Evolutionary conservation across 352 stramenopile species (phyloP), one percentile per base, ranked within the genome.

Genomic region (Phytophthora tentaculata): DNA sequence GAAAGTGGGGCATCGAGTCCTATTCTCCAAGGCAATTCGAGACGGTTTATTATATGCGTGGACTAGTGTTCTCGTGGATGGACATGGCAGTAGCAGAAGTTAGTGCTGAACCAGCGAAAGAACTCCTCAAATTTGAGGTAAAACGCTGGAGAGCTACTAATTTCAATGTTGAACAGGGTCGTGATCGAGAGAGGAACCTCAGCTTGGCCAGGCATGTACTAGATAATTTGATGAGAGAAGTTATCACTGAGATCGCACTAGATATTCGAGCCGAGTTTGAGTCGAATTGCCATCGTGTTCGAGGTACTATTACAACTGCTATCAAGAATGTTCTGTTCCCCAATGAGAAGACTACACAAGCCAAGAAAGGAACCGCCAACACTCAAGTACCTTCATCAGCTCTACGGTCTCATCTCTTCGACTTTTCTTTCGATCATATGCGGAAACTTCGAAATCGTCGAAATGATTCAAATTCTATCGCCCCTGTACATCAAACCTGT

Each of bases 21-120:
- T 90, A 86, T 41, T 54, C 64, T 10, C 61, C 66, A 1, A 48
- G 53, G 3, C 75, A 84, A 62, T 76, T 64, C 26, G 59, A 54
- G 6, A 26, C 62, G 10, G 71, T 84, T 26, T 84, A 81, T 29
- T 86, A 74, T 12, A n/a, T 84, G 0, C 78, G 76, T 12, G 51
- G 56, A 5, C 49, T 90, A 10, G 57, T 90, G 9, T 83, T 88
- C 39, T 55, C 52, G 0, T 88, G 79, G 65, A 64, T 79, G 44
- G 76, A 81, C 6, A 16, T 19, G 4, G 76, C 78, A 14, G 23
- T 80, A 7, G 63, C 48, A 12, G 64, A 67, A 20, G 57, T 67
- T 3, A 44, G 32, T 3, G 22, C 37, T 13, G 49, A 82, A 35
- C 80, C 80, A 41, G 32, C 58, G 2, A 74, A 45, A 59, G 32